phyloP scores from a whole-genome alignment of 2,329 filamentous ascomycete genomes.

The Colletotrichum caudatum region DNA sequence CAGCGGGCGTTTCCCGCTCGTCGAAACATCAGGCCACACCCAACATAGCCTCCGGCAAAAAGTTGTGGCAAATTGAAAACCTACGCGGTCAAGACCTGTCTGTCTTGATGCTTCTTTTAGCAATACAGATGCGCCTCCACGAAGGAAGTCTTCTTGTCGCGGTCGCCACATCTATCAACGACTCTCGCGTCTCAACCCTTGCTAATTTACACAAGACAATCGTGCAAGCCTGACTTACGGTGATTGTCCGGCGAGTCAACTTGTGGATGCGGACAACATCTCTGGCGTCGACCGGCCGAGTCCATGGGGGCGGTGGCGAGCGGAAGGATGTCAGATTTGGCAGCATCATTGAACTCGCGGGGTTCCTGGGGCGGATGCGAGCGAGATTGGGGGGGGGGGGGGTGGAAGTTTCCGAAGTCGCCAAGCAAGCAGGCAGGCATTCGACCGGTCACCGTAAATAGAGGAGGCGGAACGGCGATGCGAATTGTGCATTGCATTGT shows the following conservation, averaged over 20 bases:
- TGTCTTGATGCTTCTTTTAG: constrained; percentile 29
- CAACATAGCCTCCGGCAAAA: constrained; percentile 7
- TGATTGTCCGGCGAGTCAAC: constrained; percentile 23
- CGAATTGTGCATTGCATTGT: constrained; percentile 29
- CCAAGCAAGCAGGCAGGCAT: too few species aligned
- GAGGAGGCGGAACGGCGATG: constrained; percentile 38
- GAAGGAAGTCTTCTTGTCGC: constrained; percentile 3
- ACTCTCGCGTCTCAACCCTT: constrained; percentile 5
- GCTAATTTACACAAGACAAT: constrained; percentile 2
- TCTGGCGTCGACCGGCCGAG: constrained; percentile 15
- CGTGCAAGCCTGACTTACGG: constrained; percentile 30
- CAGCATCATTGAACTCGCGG: constrained; percentile 8
- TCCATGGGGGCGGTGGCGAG: constrained; percentile 13
- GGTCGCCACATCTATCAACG: constrained; percentile 28
- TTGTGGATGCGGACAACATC: constrained; percentile 21
- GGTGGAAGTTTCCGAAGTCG: constrained; percentile 12
- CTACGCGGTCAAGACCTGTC: constrained; percentile 9
- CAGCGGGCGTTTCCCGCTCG: constrained; percentile 15
- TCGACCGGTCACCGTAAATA: constrained; percentile 29
- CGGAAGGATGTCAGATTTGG: constrained; percentile 16
- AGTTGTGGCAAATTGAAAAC: constrained; percentile 7
- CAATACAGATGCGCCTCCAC: constrained; percentile 23
- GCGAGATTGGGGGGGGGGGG: not conserved
- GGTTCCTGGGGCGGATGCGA: not conserved
- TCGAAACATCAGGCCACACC: constrained; percentile 34